Percentiles rank a stretch among this genome's conserved stretches.
These are phyloP conservation scores for Kokia cookei DNA, from an alignment of 441 rosid species.

Conservation along the genomic window DNA sequence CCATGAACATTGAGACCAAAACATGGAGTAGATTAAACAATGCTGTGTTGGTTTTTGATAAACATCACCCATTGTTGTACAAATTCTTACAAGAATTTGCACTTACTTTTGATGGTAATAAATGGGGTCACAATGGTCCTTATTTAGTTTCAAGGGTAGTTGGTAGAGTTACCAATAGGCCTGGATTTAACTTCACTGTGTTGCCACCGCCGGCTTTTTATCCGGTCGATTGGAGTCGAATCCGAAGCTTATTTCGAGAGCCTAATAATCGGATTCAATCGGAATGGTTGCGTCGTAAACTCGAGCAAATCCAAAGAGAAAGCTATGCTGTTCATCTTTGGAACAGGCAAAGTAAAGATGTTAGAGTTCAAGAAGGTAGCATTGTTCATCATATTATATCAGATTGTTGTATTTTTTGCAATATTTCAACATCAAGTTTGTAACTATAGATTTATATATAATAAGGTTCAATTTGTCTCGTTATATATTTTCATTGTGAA, in stretches of 20 bases:
- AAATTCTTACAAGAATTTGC: conserved; percentile 79
- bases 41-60: conserved; percentile 72
- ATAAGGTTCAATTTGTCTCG: background rate
- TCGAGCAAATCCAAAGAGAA: conserved; percentile 29
- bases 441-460: background rate
- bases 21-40: conserved; percentile 85
- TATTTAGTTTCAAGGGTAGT: conserved; percentile 82
- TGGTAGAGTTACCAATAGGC: conserved; percentile 28
- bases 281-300: conserved; percentile 37
- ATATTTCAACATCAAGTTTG: conserved; percentile 29
- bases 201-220: conserved; percentile 78
- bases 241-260: conserved; percentile 41
- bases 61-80: conserved; percentile 60
- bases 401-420: conserved; percentile 62
- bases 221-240: conserved; percentile 73
- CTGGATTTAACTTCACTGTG: conserved; percentile 49
- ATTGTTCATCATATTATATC: conserved; percentile 43
- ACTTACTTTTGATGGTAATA: conserved; percentile 72
- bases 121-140: conserved; percentile 96
- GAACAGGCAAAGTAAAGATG: conserved; percentile 69
- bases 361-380: conserved; percentile 60
- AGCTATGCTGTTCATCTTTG: conserved; percentile 73
- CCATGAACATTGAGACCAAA: conserved; percentile 40
- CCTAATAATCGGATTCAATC: conserved; percentile 36
- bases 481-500: background rate